These are phyloP conservation scores for Zoysia japonica DNA, from an alignment of 176 grass and related monocot genomes.

Conservation along the genomic window DNA sequence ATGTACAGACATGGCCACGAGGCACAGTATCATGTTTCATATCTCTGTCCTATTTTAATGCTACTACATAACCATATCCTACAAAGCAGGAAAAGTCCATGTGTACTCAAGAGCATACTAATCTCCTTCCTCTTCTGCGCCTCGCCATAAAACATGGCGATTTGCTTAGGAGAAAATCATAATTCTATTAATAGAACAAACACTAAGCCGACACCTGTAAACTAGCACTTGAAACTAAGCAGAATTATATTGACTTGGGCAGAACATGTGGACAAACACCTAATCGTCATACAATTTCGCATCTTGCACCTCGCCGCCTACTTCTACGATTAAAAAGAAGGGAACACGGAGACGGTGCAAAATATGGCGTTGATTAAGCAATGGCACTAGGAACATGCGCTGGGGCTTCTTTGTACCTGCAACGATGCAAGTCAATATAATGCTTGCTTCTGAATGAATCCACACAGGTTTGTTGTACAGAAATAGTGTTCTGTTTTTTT, in stretches of 20 bases:
- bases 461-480: constrained; percentile 37
- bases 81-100: constrained; percentile 42
- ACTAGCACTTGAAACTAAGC: constrained; percentile 20
- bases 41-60: constrained; percentile 42
- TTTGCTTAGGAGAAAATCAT: constrained; percentile 32
- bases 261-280: constrained; percentile 55
- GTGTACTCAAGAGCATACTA: constrained; percentile 42
- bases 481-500: constrained; percentile 42
- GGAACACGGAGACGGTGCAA: constrained; percentile 35
- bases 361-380: constrained; percentile 31
- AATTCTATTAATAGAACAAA: background rate
- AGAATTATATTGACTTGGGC: constrained; percentile 50
- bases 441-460: constrained; percentile 44
- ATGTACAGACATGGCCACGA: background rate
- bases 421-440: constrained; percentile 56
- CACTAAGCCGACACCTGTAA: constrained; percentile 40
- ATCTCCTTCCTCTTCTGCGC: constrained; percentile 31
- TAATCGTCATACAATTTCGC: constrained; percentile 49
- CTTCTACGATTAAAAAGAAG: constrained; percentile 20
- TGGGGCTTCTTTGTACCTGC: constrained; percentile 32
- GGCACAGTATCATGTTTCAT: constrained; percentile 33
- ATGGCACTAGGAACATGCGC: constrained; percentile 45
- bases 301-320: constrained; percentile 25
- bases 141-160: constrained; percentile 45
- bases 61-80: constrained; percentile 18